Evolutionary conservation across 768 basidiomycete species (phyloP).

Genomic region (Cantharellus anzutake): DNA sequence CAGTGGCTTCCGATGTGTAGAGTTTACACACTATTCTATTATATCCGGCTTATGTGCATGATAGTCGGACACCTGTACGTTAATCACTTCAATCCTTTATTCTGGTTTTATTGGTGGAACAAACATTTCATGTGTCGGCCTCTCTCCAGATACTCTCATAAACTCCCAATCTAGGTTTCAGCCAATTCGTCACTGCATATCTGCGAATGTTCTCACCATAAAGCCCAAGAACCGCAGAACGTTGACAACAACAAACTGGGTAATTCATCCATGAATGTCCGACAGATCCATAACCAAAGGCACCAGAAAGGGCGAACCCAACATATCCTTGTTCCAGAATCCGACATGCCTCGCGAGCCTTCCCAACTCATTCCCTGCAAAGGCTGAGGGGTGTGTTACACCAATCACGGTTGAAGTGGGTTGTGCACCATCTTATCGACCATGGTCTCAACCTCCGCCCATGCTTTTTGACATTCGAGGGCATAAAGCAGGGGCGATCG

Average conservation of each 20-base stretch:
- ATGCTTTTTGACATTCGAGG: slow-evolving; percentile 35
- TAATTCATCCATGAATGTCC: slow-evolving; percentile 22
- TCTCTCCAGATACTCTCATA: too few relatives aligned
- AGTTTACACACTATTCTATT: too few relatives aligned
- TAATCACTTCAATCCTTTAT: too few relatives aligned
- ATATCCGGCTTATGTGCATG: too few relatives aligned
- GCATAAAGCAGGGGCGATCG: slow-evolving; percentile 27
- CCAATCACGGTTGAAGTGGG: not conserved
- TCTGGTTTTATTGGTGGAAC: too few relatives aligned
- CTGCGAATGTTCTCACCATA: slow-evolving; percentile 18
- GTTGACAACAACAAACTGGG: slow-evolving; percentile 31
- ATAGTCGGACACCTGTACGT: too few relatives aligned
- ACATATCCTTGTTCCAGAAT: slow-evolving; percentile 42
- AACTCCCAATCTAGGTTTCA: too few relatives aligned
- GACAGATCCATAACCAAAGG: slow-evolving; percentile 27
- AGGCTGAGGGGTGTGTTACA: not conserved
- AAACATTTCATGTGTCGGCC: too few relatives aligned
- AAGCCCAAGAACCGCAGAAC: slow-evolving; percentile 42
- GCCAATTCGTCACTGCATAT: too few relatives aligned
- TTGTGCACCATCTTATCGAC: slow-evolving; percentile 17
- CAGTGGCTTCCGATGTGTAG: too few relatives aligned
- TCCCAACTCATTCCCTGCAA: not conserved
- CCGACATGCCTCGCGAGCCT: slow-evolving; percentile 10
- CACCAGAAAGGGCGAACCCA: slow-evolving; percentile 40
- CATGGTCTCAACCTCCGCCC: slow-evolving; percentile 34